phyloP scores from a whole-genome alignment of 352 stramenopile species.

The Saprolegnia parasitica region DNA sequence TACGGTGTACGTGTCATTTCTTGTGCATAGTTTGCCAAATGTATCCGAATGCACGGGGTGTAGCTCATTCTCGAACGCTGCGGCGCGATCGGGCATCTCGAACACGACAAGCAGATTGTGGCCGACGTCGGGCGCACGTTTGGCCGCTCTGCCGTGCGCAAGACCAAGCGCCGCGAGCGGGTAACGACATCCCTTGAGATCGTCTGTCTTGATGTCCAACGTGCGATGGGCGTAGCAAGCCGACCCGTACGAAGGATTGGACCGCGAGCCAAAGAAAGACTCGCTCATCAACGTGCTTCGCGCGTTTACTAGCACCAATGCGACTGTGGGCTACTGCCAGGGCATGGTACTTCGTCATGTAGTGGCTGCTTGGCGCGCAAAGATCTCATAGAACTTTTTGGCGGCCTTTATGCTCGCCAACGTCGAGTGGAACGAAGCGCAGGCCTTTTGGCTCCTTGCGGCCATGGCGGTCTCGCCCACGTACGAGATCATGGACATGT shows the following conservation, averaged over 20 bases:
- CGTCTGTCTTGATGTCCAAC: background rate
- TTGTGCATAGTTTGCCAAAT: too few species aligned
- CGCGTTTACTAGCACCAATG: constrained; percentile 60
- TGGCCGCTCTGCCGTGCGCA: constrained; percentile 50
- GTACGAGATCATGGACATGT: constrained; percentile 59
- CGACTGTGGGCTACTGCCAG: constrained; percentile 68
- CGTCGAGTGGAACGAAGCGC: constrained; percentile 56
- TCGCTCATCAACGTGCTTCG: constrained; percentile 57
- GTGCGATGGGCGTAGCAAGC: background rate
- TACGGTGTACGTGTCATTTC: constrained; percentile 36
- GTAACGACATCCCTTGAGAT: background rate
- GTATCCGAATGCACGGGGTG: too few species aligned
- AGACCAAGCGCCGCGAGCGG: constrained; percentile 24
- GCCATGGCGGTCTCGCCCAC: constrained; percentile 47
- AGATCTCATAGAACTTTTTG: constrained; percentile 40
- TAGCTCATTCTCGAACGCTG: constrained; percentile 46
- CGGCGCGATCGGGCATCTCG: constrained; percentile 35
- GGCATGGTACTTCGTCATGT: constrained; percentile 40
- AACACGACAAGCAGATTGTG: constrained; percentile 59
- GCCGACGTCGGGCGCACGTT: constrained; percentile 66
- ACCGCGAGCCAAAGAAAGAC: constrained; percentile 36
- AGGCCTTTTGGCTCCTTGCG: constrained; percentile 67
- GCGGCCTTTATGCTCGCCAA: constrained; percentile 56
- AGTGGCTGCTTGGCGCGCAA: background rate
- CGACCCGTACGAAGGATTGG: background rate